These are phyloP conservation scores for Catenaria anguillulae DNA, from an alignment of 371 early-diverging fungal species.

Conservation along the genomic window DNA sequence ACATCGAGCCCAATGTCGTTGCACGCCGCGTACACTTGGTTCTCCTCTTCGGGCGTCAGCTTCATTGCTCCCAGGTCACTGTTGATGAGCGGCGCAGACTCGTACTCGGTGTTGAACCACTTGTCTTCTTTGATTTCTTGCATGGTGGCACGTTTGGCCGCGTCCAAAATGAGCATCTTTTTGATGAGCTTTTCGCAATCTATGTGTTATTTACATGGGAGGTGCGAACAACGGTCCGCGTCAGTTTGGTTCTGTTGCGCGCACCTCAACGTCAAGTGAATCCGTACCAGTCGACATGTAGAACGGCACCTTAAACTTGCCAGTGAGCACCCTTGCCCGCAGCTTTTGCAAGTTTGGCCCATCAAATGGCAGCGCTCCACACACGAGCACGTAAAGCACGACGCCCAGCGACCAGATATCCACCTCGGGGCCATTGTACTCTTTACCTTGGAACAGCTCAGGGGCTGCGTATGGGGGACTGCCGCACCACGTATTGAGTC, in stretches of 20 bases:
- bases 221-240: no score
- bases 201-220: not conserved
- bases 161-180: slow-evolving; percentile 39
- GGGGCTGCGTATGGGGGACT: slow-evolving; percentile 17
- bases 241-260: no score
- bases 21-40: slow-evolving; percentile 23
- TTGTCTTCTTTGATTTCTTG: slow-evolving; percentile 39
- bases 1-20: slow-evolving; percentile 26
- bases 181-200: slow-evolving; percentile 42
- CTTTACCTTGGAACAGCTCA: slow-evolving; percentile 21
- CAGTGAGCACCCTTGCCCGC: slow-evolving; percentile 33
- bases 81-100: slow-evolving; percentile 27
- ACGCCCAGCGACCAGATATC: slow-evolving; percentile 46
- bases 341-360: slow-evolving; percentile 14
- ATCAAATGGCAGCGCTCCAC: slow-evolving; percentile 37
- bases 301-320: slow-evolving; percentile 43
- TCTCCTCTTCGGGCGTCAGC: slow-evolving; percentile 25
- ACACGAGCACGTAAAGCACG: slow-evolving; percentile 35
- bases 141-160: slow-evolving; percentile 28
- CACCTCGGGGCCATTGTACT: slow-evolving; percentile 40
- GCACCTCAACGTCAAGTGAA: no score
- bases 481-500: slow-evolving; percentile 55
- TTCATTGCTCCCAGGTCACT: slow-evolving; percentile 21
- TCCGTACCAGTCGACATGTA: slow-evolving; percentile 39
- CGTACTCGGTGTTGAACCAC: slow-evolving; percentile 38